A percentile compares a stretch with the other conserved stretches of the same genome.
phyloP scores from a whole-genome alignment of 2,329 filamentous ascomycete species.

The Thermomyces lanuginosus region DNA sequence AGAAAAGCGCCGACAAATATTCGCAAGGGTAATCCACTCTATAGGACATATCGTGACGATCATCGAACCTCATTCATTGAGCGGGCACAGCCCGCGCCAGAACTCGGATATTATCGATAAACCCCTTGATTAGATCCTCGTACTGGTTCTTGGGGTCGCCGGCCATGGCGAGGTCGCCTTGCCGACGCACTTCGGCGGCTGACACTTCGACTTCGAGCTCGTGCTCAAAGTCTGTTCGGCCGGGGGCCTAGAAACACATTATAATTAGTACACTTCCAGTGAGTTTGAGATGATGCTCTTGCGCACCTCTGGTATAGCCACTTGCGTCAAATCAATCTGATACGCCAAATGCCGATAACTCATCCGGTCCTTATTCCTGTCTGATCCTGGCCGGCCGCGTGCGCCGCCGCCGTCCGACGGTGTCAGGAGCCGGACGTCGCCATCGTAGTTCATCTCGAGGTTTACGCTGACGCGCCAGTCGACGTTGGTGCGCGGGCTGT shows the following conservation, averaged over 20 bases:
- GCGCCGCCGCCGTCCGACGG: constrained; percentile 24
- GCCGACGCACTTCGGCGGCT: constrained; percentile 28
- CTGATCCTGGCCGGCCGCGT: constrained; percentile 26
- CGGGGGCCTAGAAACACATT: constrained; percentile 11
- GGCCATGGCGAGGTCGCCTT: constrained; percentile 26
- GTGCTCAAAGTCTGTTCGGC: constrained; percentile 29
- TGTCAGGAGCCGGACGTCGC: constrained; percentile 41
- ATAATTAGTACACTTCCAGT: neutral
- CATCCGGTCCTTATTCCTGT: constrained; percentile 75
- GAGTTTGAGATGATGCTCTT: neutral
- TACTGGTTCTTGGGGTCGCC: constrained; percentile 27
- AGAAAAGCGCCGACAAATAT: too few relatives aligned
- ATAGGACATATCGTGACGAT: too few relatives aligned
- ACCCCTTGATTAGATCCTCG: constrained; percentile 31
- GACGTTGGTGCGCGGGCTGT: constrained; percentile 58
- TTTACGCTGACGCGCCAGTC: constrained; percentile 93
- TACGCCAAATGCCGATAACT: constrained; percentile 81
- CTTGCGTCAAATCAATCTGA: constrained; percentile 85
- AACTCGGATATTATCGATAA: constrained; percentile 33
- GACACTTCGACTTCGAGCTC: constrained; percentile 35
- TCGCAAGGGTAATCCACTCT: too few relatives aligned
- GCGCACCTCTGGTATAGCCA: constrained; percentile 41
- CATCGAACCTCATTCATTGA: too few relatives aligned
- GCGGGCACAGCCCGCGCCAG: constrained; percentile 27
- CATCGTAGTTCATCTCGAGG: constrained; percentile 76